Percentiles rank a stretch among this genome's conserved stretches.
Evolutionary conservation across 2,329 filamentous ascomycete genomes (phyloP).

Genomic region (Claviceps monticola): DNA sequence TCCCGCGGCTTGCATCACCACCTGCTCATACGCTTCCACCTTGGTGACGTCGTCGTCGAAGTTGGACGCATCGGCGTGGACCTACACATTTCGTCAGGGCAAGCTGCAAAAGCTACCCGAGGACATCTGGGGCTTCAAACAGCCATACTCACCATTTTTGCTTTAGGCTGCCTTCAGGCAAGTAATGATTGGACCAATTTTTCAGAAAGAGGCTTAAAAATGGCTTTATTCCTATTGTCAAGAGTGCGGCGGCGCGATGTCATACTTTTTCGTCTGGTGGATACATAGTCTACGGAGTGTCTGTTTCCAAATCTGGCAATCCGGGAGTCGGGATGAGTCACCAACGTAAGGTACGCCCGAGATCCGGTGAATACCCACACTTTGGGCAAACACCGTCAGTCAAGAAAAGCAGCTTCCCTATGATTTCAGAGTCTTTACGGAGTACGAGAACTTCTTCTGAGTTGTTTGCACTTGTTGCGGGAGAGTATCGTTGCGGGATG

Average conservation of each 20-base stretch:
- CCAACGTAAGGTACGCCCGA: not conserved
- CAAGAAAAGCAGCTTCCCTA: no score
- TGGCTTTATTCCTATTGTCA: not conserved
- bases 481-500: no score
- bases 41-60: slow-evolving; percentile 56
- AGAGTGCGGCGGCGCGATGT: not conserved
- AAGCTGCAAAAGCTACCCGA: not conserved
- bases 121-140: not conserved
- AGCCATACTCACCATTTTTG: not conserved
- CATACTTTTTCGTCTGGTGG: slow-evolving; percentile 5
- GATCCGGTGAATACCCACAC: not conserved
- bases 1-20: slow-evolving; percentile 54
- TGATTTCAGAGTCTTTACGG: no score
- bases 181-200: no score
- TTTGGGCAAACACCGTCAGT: not conserved
- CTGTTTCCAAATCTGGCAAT: not conserved
- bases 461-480: not conserved
- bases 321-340: slow-evolving; percentile 7
- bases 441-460: not conserved
- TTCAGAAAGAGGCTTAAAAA: not conserved
- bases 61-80: slow-evolving; percentile 67
- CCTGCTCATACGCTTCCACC: slow-evolving; percentile 58
- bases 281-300: not conserved
- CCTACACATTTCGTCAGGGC: slow-evolving; percentile 26
- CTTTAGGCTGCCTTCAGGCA: no score